Evolutionary conservation across 176 grass and related monocot genomes (phyloP), one percentile per base, ranked within the genome.

Genomic region (Thinopyrum elongatum): DNA sequence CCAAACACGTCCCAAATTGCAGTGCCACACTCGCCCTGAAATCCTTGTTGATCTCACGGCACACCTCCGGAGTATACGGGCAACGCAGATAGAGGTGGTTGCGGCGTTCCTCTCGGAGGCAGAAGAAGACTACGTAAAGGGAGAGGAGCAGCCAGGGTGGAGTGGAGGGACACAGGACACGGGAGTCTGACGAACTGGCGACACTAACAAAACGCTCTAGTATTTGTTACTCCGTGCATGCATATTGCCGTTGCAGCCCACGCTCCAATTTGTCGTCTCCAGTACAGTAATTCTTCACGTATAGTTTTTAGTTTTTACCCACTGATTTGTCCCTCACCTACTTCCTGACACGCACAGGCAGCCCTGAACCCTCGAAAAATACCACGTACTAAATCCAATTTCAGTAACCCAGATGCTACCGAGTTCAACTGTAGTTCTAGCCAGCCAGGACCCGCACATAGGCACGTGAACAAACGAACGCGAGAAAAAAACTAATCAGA

Each of bases 311-410:
- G 3, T 47, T 65, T 66, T 72, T 53, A 79, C 26, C 58, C 28
- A 66, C 5, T 6, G 25, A 69, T 83, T 78, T 78, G 65, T 55
- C 74, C 75, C 49, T 51, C 5, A 25, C 41, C 25, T 4, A 12
- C 9, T 65, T 65, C 30, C 34, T 80, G 87, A 42, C 76, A 41
- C 2, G 22, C 76, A 46, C 42, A 46, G 42, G 15, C 47, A 44
- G 23, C 82, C n/a, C 82, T 73, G 76, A 74, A 73, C 25, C 39
- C 29, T 39, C 73, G 16, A 65, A 65, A 63, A 86, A 11, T 4
- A 38, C 42, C 42, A 46, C 42, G 12, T 15, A 47, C 44, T 47
- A 47, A 49, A 76, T 65, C 38, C 22, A 21, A 29, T 27, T 17
- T 7, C 26, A 49, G 27, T 84, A 41, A 51, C 62, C 42, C 55